These are phyloP conservation scores for Colletotrichum musae DNA, from an alignment of 2,329 filamentous ascomycete species.

Conservation along the genomic window DNA sequence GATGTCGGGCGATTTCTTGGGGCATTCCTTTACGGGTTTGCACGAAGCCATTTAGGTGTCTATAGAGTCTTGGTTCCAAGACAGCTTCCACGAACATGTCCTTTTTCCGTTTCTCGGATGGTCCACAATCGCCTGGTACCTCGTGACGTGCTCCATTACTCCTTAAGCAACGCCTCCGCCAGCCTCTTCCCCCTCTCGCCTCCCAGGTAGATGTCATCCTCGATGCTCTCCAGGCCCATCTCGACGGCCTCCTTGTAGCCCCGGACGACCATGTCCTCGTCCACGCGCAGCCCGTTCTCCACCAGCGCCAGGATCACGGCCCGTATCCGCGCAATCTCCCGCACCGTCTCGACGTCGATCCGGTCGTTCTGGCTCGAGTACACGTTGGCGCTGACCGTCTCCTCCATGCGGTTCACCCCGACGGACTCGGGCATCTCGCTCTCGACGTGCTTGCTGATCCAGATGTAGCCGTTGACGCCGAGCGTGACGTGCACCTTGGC, in stretches of 20 bases:
- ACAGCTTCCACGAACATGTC: conserved; percentile 8
- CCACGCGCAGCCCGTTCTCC: conserved; percentile 85
- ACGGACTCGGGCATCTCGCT: conserved; percentile 72
- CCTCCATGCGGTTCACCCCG: conserved; percentile 88
- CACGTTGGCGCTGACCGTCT: conserved; percentile 85
- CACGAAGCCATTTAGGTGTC: conserved; percentile 25
- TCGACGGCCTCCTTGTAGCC: conserved; percentile 89
- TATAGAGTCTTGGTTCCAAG: conserved; percentile 32
- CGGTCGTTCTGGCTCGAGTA: conserved; percentile 97
- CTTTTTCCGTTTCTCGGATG: conserved; percentile 13
- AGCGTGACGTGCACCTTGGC: conserved; percentile 87
- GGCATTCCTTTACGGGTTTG: conserved; percentile 21
- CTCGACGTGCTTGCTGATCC: conserved; percentile 88
- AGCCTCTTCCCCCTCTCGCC: conserved; percentile 69
- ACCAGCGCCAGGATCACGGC: conserved; percentile 88
- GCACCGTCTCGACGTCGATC: conserved; percentile 81
- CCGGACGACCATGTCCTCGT: conserved; percentile 88
- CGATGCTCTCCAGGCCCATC: conserved; percentile 73
- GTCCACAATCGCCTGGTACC: background rate
- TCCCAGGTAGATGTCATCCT: conserved; percentile 73
- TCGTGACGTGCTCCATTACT: conserved; percentile 12
- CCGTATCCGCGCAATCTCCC: conserved; percentile 88
- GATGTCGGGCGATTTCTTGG: conserved; percentile 33
- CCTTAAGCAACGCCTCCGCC: conserved; percentile 56
- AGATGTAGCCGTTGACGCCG: conserved; percentile 97